Conservation (phyloP, 176 grass and related monocot species). For the Areca catechu region DNA sequence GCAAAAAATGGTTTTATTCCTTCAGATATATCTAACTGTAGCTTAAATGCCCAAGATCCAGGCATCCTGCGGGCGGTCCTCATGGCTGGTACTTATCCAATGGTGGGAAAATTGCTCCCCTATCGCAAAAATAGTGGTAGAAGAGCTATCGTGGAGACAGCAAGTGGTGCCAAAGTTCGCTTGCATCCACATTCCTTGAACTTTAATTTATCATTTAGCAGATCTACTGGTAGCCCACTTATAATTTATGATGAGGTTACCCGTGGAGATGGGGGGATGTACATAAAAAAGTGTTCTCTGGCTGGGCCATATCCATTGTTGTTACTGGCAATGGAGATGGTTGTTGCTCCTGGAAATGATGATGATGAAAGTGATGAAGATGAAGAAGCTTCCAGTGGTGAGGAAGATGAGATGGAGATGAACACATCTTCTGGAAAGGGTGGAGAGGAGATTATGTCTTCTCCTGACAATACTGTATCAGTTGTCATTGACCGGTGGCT, state of each 20-base stretch:
- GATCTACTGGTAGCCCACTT: slow-evolving; percentile 36
- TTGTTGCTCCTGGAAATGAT: slow-evolving; percentile 56
- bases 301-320: slow-evolving; percentile 64
- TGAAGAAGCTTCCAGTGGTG: slow-evolving; percentile 37
- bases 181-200: slow-evolving; percentile 77
- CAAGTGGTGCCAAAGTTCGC: slow-evolving; percentile 77
- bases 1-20: slow-evolving; percentile 77
- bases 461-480: slow-evolving; percentile 65
- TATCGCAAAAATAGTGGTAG: slow-evolving; percentile 32
- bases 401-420: slow-evolving; percentile 47
- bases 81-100: slow-evolving; percentile 70
- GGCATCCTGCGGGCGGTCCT: slow-evolving; percentile 90
- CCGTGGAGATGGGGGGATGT: slow-evolving; percentile 70
- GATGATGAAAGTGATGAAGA: slow-evolving; percentile 40
- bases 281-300: slow-evolving; percentile 72
- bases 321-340: slow-evolving; percentile 66
- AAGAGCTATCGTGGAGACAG: slow-evolving; percentile 51
- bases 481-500: slow-evolving; percentile 86
- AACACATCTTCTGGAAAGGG: slow-evolving; percentile 15
- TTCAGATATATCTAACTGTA: slow-evolving; percentile 58
- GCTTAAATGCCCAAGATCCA: slow-evolving; percentile 79
- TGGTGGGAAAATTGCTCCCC: slow-evolving; percentile 74
- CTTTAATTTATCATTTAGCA: slow-evolving; percentile 44
- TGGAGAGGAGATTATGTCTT: slow-evolving; percentile 74
- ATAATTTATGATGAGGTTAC: slow-evolving; percentile 89